Base-by-base conservation (phyloP, 306 rosid genomes). In the Dalbergia oliveri region DNA sequence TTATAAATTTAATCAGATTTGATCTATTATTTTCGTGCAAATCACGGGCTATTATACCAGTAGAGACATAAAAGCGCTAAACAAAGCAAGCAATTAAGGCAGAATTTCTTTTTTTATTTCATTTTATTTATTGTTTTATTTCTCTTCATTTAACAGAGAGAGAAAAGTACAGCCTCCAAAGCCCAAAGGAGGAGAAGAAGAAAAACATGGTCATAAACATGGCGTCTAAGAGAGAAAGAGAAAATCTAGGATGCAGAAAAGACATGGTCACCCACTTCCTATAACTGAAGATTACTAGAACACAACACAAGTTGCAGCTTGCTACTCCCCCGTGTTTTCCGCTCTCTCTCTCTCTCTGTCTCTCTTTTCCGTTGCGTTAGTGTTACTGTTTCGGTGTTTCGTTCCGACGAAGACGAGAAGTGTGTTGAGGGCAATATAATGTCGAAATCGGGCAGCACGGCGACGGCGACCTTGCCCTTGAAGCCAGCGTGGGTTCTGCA, bases 401-500 rank as follows among this genome's bases (percentile, higher is more conserved):
- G 41, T 37, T 37, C 41, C 41, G 41, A 37, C 5, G 2, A 43
- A 43, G 47, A 9, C 47, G 1, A 47, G 15, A 47, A 26, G 31
- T 26, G 31, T 2, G 31, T 26, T 26, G 53, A 47, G 53, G 11
- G 67, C 65, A 59, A 86, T 26, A 26, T 26, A 26, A 26, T 83
- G 84, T 71, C 79, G 64, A 83, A 85, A 74, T 59, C 83, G 7
- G 79, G 15, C 79, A 34, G 67, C 23, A 41, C 78, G 65, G 18
- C 37, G 26, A 33, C 78, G 65, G 18, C 37, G 26, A 71, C 73
- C 26, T 10, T 78, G 9, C 56, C 83, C 4, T 9, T 56, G 51
- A 88, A 88, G 57, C 81, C 86, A 11, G 59, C 72, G 21, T 88
- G 91, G 88, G 89, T 86, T 33, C 81, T 86, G 2, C 89, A 89